Evolutionary conservation across 1,284 basidiomycete genomes (phyloP).

Genomic region (Microbotryum lychnidis-dioicae): DNA sequence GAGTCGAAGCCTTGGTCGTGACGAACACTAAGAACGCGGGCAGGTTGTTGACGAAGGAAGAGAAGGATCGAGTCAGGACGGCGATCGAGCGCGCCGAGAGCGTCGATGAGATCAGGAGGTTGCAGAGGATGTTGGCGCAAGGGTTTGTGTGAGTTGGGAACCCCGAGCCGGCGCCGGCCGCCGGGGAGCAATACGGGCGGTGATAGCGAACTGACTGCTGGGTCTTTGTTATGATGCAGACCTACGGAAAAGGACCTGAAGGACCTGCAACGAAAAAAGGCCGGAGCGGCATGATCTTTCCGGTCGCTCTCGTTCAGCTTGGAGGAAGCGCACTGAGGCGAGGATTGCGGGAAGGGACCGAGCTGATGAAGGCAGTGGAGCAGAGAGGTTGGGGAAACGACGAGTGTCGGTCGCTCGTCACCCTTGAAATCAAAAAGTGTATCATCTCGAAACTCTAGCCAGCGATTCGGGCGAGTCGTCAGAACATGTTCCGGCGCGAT

Average conservation of each 20-base stretch:
- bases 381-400: no score
- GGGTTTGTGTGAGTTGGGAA: conserved; percentile 20
- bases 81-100: conserved; percentile 85
- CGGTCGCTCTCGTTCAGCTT: no score
- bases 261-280: conserved; percentile 24
- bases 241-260: conserved; percentile 32
- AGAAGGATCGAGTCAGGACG: conserved; percentile 77
- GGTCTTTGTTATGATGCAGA: neutral
- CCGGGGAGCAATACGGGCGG: neutral
- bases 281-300: neutral
- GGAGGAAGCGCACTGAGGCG: no score
- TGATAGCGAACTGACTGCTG: neutral
- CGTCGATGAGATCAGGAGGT: conserved; percentile 76
- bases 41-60: conserved; percentile 82
- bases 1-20: conserved; percentile 25
- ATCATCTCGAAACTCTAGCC: no score
- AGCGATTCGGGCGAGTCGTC: no score
- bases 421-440: no score
- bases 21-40: conserved; percentile 42
- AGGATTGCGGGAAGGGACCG: no score
- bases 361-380: no score
- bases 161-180: no score
- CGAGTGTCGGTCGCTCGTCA: no score
- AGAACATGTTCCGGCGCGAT: no score
- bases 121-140: conserved; percentile 68